phyloP scores from a whole-genome alignment of 768 basidiomycete species.

The Agaricus subrufescens region DNA sequence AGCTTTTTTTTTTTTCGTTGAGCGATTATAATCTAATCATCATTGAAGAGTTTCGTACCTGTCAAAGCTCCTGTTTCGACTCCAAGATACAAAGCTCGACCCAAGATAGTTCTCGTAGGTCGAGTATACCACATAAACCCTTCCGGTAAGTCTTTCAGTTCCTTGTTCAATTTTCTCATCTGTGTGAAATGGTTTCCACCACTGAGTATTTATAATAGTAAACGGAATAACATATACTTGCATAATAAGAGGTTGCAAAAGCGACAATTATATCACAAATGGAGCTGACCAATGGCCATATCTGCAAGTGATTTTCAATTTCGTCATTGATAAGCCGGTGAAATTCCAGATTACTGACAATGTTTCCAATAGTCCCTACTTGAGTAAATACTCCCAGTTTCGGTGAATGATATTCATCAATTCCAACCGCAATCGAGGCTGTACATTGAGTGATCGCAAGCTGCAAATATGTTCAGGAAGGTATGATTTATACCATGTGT shows the following conservation, averaged over 20 bases:
- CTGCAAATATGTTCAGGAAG: neutral
- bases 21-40: neutral
- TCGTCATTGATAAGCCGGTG: neutral
- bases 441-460: conserved; percentile 8
- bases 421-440: neutral
- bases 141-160: neutral
- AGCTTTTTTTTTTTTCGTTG: conserved; percentile 14
- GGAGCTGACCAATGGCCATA: conserved; percentile 30
- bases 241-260: conserved; percentile 26
- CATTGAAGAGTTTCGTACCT: conserved; percentile 12
- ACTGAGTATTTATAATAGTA: neutral
- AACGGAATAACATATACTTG: conserved; percentile 8
- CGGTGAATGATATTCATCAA: neutral
- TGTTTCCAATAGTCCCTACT: neutral
- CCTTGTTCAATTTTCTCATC: neutral
- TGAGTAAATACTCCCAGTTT: neutral
- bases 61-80: conserved; percentile 32
- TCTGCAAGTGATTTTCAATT: conserved; percentile 8
- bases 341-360: neutral
- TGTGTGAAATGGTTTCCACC: neutral
- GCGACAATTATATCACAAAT: conserved; percentile 28
- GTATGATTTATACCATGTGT: neutral
- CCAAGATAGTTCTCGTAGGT: conserved; percentile 20
- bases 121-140: conserved; percentile 20
- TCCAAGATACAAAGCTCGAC: conserved; percentile 25